Evolutionary conservation across 352 stramenopile species (phyloP).

Genomic region (Pythium vanterpoolii): DNA sequence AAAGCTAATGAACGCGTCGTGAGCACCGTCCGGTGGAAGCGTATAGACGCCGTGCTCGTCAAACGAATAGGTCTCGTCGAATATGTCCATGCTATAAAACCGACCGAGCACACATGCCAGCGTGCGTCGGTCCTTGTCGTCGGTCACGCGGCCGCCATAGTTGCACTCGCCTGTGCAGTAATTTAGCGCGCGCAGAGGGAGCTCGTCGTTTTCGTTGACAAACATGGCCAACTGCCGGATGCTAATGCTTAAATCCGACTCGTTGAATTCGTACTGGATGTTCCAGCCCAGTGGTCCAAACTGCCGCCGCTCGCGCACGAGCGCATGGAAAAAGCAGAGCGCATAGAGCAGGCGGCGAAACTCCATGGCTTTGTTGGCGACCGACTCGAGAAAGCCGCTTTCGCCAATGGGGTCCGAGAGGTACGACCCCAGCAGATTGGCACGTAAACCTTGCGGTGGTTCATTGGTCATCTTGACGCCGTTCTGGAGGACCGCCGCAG

Average conservation of each 20-base stretch:
- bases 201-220: constrained; percentile 80
- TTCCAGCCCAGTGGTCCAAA: constrained; percentile 96
- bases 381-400: constrained; percentile 70
- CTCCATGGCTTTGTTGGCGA: constrained; percentile 83
- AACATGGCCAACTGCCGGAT: constrained; percentile 85
- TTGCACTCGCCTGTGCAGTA: constrained; percentile 91
- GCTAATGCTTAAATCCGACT: constrained; percentile 93
- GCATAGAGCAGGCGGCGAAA: constrained; percentile 95
- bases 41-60: constrained; percentile 69
- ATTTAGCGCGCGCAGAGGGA: constrained; percentile 90
- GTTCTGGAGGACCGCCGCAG: constrained; percentile 92
- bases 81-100: constrained; percentile 81
- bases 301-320: constrained; percentile 93
- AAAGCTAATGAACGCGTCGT: constrained; percentile 92
- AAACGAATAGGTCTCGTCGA: constrained; percentile 81
- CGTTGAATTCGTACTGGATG: constrained; percentile 97
- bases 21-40: constrained; percentile 66
- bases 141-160: constrained; percentile 92
- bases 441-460: constrained; percentile 90
- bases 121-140: constrained; percentile 93
- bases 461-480: constrained; percentile 98
- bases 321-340: constrained; percentile 89
- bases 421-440: constrained; percentile 93
- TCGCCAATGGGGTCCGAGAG: constrained; percentile 91
- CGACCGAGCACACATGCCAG: constrained; percentile 78